These are phyloP conservation scores for Primulina eburnea DNA, from an alignment of 257 asterid species.

Conservation along the genomic window DNA sequence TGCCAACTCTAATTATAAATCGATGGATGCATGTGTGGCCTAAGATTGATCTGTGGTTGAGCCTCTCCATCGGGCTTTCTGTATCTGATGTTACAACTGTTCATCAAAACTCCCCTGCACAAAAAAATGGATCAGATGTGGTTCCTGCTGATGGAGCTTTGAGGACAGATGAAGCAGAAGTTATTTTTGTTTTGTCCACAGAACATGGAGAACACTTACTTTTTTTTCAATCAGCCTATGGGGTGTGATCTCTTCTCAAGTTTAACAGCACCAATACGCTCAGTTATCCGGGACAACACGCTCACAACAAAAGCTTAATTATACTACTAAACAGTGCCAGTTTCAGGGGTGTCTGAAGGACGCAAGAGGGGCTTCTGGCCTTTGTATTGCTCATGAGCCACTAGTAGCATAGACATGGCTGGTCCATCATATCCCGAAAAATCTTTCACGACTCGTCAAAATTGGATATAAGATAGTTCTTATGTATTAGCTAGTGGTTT, in stretches of 20 bases:
- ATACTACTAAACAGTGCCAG: slow-evolving; percentile 69
- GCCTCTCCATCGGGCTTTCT: slow-evolving; percentile 65
- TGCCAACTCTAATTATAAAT: slow-evolving; percentile 35
- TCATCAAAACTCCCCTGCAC: slow-evolving; percentile 39
- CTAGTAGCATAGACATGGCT: slow-evolving; percentile 29
- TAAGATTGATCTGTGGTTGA: slow-evolving; percentile 72
- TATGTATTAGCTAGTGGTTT: not conserved
- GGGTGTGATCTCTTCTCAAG: slow-evolving; percentile 56
- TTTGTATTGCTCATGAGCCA: slow-evolving; percentile 83
- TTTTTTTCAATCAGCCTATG: slow-evolving; percentile 38
- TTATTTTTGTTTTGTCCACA: slow-evolving; percentile 27
- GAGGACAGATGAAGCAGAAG: slow-evolving; percentile 10
- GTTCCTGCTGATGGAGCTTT: slow-evolving; percentile 30
- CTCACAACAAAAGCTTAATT: slow-evolving; percentile 55
- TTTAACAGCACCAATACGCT: slow-evolving; percentile 68
- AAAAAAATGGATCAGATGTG: slow-evolving; percentile 30
- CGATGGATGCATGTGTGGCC: slow-evolving; percentile 32
- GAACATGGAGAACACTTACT: slow-evolving; percentile 35
- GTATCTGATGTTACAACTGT: slow-evolving; percentile 63
- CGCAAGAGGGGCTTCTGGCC: slow-evolving; percentile 94
- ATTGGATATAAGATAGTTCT: slow-evolving; percentile 49
- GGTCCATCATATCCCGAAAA: slow-evolving; percentile 41
- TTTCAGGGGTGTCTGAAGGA: slow-evolving; percentile 82
- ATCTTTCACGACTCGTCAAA: slow-evolving; percentile 40
- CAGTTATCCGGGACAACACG: slow-evolving; percentile 91